Evolutionary conservation across 805 yeast species (phyloP).

Genomic region (Limtongozyma cylindracea): DNA sequence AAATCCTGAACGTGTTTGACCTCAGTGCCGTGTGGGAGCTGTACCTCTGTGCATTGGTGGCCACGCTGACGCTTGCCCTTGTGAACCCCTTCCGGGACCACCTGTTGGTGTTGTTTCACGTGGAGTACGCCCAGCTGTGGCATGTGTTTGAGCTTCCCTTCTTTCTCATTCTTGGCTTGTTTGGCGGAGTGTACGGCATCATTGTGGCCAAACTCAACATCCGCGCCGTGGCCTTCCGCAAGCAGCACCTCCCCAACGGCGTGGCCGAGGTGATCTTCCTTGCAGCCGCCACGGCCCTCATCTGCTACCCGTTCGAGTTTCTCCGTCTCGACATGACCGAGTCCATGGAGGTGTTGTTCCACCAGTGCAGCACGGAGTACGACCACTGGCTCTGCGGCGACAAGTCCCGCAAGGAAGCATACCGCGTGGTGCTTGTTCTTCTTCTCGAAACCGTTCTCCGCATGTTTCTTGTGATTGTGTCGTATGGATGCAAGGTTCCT

Average conservation of each 20-base stretch:
- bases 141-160: slow-evolving; percentile 64
- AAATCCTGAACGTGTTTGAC: slow-evolving; percentile 52
- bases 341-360: slow-evolving; percentile 73
- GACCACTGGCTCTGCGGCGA: slow-evolving; percentile 13
- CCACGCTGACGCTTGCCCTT: slow-evolving; percentile 56
- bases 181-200: slow-evolving; percentile 84
- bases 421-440: slow-evolving; percentile 20
- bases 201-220: slow-evolving; percentile 53
- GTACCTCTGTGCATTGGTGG: slow-evolving; percentile 74
- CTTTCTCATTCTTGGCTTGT: slow-evolving; percentile 54
- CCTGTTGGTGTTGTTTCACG: slow-evolving; percentile 79
- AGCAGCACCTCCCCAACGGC: slow-evolving; percentile 33
- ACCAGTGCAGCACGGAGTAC: slow-evolving; percentile 39
- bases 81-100: slow-evolving; percentile 89
- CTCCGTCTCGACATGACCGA: slow-evolving; percentile 84
- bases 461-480: slow-evolving; percentile 44
- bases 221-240: slow-evolving; percentile 53
- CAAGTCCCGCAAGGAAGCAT: slow-evolving; percentile 6
- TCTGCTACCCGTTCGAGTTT: slow-evolving; percentile 70
- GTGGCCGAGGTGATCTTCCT: slow-evolving; percentile 47
- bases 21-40: slow-evolving; percentile 73
- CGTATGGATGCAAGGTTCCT: slow-evolving; percentile 87
- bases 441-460: slow-evolving; percentile 49
- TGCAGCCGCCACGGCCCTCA: slow-evolving; percentile 41
- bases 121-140: slow-evolving; percentile 75